phyloP scores from a whole-genome alignment of 2,329 filamentous ascomycete genomes.

The Aspergillus tanneri region DNA sequence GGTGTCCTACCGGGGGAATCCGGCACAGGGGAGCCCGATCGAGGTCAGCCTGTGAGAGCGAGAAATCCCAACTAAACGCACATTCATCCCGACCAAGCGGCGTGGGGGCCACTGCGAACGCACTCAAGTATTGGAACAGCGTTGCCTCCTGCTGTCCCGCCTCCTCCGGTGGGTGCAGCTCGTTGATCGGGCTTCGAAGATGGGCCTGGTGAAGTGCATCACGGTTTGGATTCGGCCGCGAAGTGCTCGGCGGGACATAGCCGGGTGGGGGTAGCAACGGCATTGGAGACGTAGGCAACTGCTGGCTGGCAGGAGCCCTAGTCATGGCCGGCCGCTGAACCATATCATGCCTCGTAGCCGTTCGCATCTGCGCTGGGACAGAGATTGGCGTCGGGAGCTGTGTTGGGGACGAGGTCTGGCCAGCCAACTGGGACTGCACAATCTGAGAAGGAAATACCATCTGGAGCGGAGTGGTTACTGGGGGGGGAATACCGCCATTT shows the following conservation, averaged over 20 bases:
- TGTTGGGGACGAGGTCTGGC: background rate
- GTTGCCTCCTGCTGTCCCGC: conserved; percentile 25
- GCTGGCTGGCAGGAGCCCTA: background rate
- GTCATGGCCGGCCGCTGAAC: background rate
- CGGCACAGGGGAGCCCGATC: conserved; percentile 34
- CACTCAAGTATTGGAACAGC: conserved; percentile 39
- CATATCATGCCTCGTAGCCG: background rate
- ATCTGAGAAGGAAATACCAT: conserved; percentile 6
- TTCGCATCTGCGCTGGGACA: background rate
- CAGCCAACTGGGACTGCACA: background rate
- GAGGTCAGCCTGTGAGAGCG: conserved; percentile 31
- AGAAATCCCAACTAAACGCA: conserved; percentile 37
- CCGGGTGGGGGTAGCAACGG: conserved; percentile 40
- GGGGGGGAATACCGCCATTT: background rate
- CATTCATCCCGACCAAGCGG: conserved; percentile 26
- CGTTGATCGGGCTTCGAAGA: conserved; percentile 54
- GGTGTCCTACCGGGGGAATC: conserved; percentile 20
- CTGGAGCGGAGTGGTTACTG: background rate
- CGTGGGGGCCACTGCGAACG: conserved; percentile 32
- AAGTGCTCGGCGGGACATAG: conserved; percentile 36
- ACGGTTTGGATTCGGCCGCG: conserved; percentile 46
- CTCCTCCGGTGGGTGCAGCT: conserved; percentile 25
- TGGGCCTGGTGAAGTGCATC: conserved; percentile 60
- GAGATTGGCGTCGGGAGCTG: background rate
- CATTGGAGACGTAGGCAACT: background rate